These are phyloP conservation scores for Aspergillus egyptiacus DNA, from an alignment of 495 filamentous ascomycete species.

Conservation along the genomic window DNA sequence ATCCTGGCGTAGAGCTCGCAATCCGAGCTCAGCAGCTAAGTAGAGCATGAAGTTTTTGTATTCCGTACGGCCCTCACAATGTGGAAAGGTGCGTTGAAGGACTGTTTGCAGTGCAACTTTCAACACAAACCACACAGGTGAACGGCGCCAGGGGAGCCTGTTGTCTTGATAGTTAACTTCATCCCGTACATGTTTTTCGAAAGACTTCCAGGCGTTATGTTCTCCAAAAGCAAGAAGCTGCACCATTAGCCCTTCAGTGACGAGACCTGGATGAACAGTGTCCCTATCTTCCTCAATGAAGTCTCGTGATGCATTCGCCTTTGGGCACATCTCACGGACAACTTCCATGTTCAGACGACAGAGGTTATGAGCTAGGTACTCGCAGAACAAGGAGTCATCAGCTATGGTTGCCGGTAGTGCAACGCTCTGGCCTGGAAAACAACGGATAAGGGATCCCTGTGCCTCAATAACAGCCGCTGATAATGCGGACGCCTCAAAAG, in stretches of 20 bases:
- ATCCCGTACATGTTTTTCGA: constrained; percentile 17
- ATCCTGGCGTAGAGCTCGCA: constrained; percentile 28
- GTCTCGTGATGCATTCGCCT: constrained; percentile 32
- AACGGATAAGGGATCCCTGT: constrained; percentile 6
- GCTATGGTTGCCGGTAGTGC: constrained; percentile 9
- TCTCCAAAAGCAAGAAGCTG: constrained; percentile 17
- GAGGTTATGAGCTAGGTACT: constrained; percentile 7
- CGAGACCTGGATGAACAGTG: constrained; percentile 47
- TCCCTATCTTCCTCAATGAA: constrained; percentile 44
- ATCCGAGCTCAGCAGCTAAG: constrained; percentile 29
- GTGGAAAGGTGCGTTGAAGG: constrained; percentile 44
- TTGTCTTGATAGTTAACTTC: constrained; percentile 13
- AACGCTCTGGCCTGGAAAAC: constrained; percentile 15
- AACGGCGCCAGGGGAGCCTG: constrained; percentile 18
- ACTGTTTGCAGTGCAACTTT: constrained; percentile 24
- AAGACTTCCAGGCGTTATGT: constrained; percentile 7
- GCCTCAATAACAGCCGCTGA: constrained; percentile 9
- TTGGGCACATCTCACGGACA: constrained; percentile 15
- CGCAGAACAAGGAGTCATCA: constrained; percentile 12
- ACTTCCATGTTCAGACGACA: constrained; percentile 11
- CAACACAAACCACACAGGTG: constrained; percentile 17
- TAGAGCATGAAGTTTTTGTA: constrained; percentile 52
- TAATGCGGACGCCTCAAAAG: constrained; percentile 15
- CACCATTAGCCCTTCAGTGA: constrained; percentile 50
- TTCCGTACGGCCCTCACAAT: constrained; percentile 12